Conservation (phyloP, 768 basidiomycete genomes). For the Amanita polypyramis region DNA sequence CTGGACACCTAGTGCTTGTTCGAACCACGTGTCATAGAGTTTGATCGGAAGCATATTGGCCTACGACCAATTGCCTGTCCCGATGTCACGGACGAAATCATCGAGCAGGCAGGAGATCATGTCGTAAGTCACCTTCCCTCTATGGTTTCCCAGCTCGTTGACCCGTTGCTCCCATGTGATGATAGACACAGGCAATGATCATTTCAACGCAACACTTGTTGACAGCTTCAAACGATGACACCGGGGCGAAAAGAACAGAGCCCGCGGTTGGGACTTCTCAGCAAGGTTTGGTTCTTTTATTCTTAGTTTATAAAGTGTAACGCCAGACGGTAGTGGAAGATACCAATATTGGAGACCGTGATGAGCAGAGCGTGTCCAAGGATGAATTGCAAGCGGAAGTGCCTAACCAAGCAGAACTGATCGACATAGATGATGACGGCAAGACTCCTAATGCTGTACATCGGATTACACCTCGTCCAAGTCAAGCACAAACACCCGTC, state of each 20-base stretch:
- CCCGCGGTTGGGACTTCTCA: neutral
- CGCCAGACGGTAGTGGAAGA: neutral
- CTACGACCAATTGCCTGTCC: conserved; percentile 33
- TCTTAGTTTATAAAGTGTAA: neutral
- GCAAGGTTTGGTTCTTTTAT: neutral
- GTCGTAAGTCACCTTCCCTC: conserved; percentile 27
- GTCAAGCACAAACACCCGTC: conserved; percentile 17
- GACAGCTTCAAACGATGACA: conserved; percentile 19
- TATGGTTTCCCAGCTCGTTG: neutral
- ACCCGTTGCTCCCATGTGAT: conserved; percentile 1
- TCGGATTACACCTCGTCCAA: conserved; percentile 10
- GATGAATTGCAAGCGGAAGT: conserved; percentile 11
- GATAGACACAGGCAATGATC: conserved; percentile 82
- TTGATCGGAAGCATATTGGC: conserved; percentile 60
- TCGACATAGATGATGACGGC: conserved; percentile 39
- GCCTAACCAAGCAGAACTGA: conserved; percentile 26
- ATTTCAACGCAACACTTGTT: conserved; percentile 80
- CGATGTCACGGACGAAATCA: conserved; percentile 69
- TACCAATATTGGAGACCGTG: neutral
- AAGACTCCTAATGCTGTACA: conserved; percentile 22
- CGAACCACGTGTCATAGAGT: conserved; percentile 88
- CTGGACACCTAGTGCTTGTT: conserved; percentile 68
- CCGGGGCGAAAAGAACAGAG: conserved; percentile 1
- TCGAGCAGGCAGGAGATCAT: conserved; percentile 42
- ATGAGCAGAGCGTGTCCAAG: neutral